Evolutionary conservation across 2,329 filamentous ascomycete species (phyloP).

Genomic region (Aureobasidium sp.): DNA sequence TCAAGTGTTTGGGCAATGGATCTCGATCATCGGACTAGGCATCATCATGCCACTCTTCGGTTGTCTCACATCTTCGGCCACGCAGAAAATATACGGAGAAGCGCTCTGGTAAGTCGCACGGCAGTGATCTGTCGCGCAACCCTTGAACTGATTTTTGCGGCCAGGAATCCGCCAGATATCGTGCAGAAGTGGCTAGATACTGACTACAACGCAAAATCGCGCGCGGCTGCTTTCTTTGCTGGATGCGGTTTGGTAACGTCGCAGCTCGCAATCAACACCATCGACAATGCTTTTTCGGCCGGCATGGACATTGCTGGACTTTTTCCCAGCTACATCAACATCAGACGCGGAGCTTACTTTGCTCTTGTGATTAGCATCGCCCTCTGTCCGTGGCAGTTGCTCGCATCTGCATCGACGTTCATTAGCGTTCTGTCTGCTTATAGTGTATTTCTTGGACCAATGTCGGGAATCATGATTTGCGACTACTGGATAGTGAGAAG

Average conservation of each 20-base stretch:
- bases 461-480: slow-evolving; percentile 37
- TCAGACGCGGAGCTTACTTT: slow-evolving; percentile 48
- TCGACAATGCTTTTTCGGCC: slow-evolving; percentile 44
- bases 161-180: slow-evolving; percentile 35
- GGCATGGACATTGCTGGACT: slow-evolving; percentile 52
- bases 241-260: slow-evolving; percentile 39
- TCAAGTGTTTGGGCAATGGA: slow-evolving; percentile 41
- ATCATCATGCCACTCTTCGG: slow-evolving; percentile 27
- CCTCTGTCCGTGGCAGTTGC: slow-evolving; percentile 47
- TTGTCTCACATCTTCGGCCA: slow-evolving; percentile 44
- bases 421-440: slow-evolving; percentile 41
- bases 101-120: slow-evolving; percentile 35
- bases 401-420: slow-evolving; percentile 42
- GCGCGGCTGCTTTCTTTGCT: slow-evolving; percentile 43
- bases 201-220: slow-evolving; percentile 19
- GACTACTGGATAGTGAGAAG: slow-evolving; percentile 41
- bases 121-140: neutral
- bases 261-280: slow-evolving; percentile 40
- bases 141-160: neutral
- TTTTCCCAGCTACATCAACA: slow-evolving; percentile 49
- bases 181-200: slow-evolving; percentile 34
- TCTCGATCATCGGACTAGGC: slow-evolving; percentile 43
- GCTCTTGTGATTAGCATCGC: slow-evolving; percentile 40
- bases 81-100: slow-evolving; percentile 45
- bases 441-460: slow-evolving; percentile 42